Percentiles rank a stretch among this genome's conserved stretches.
Conservation (phyloP, 208 protist species). For the Wallacemonas rigidus region DNA sequence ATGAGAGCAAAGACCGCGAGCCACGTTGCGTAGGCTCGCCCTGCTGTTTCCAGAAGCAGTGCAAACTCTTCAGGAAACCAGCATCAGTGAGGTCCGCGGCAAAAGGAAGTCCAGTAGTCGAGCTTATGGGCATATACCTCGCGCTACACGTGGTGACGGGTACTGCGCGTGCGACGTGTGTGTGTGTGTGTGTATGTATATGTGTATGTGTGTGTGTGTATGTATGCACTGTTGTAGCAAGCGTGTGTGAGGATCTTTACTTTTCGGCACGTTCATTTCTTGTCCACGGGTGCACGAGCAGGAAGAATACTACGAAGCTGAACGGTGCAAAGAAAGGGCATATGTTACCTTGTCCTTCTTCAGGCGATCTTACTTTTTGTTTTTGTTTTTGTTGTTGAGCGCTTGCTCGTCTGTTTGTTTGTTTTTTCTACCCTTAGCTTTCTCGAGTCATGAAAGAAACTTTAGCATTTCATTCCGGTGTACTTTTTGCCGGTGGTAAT, state of each 20-base stretch:
- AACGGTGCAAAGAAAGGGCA: not conserved
- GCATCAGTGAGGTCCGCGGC: too few relatives aligned
- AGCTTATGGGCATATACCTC: too few relatives aligned
- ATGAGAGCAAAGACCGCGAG: too few relatives aligned
- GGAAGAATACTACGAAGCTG: conserved; percentile 13
- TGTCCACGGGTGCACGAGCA: not conserved
- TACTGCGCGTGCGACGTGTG: too few relatives aligned
- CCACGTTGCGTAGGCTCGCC: too few relatives aligned
- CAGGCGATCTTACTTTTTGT: not conserved
- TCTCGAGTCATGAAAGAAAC: not conserved
- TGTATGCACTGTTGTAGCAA: not conserved
- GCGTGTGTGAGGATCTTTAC: too few relatives aligned
- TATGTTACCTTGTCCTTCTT: not conserved
- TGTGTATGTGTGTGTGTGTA: not conserved
- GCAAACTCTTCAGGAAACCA: too few relatives aligned
- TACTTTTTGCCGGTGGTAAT: not conserved
- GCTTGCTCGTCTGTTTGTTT: too few relatives aligned
- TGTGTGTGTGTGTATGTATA: too few relatives aligned
- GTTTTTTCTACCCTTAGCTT: not conserved
- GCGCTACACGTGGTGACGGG: too few relatives aligned
- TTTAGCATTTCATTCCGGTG: not conserved
- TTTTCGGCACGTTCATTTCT: not conserved
- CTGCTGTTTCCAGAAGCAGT: too few relatives aligned
- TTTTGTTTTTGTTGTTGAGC: not conserved
- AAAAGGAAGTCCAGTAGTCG: too few relatives aligned